phyloP scores from a whole-genome alignment of 306 rosid species.

The Fragaria ananassa region DNA sequence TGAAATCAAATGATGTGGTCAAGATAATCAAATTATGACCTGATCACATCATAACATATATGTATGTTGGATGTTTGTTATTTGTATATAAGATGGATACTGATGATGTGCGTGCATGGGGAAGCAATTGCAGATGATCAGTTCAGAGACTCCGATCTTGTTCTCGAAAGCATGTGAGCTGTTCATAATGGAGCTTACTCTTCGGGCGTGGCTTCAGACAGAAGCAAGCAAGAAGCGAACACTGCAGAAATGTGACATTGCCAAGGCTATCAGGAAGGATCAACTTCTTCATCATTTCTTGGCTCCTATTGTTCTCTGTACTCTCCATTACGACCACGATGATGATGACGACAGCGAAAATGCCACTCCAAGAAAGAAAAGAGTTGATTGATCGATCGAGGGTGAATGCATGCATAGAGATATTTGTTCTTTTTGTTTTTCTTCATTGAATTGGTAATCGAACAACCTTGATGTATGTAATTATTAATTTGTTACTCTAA shows the following conservation, averaged over 20 bases:
- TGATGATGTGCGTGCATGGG: background rate
- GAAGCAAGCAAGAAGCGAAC: slow-evolving; percentile 21
- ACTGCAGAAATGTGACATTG: slow-evolving; percentile 26
- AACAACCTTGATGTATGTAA: too few relatives aligned
- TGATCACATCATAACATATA: background rate
- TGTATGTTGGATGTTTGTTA: background rate
- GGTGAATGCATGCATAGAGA: too few relatives aligned
- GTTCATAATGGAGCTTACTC: slow-evolving; percentile 44
- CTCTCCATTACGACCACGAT: background rate
- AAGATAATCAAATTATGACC: slow-evolving; percentile 11
- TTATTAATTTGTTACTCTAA: too few relatives aligned
- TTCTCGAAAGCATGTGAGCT: slow-evolving; percentile 45
- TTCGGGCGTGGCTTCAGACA: slow-evolving; percentile 33
- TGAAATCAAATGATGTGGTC: slow-evolving; percentile 26
- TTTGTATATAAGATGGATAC: background rate
- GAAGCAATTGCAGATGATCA: slow-evolving; percentile 26
- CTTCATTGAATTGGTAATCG: too few relatives aligned
- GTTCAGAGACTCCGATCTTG: slow-evolving; percentile 33
- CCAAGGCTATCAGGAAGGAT: slow-evolving; percentile 19
- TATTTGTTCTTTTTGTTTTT: too few relatives aligned
- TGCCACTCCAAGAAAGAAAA: too few relatives aligned
- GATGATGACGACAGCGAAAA: background rate
- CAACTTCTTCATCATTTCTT: slow-evolving; percentile 27
- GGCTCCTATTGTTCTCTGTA: background rate
- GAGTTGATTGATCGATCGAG: too few relatives aligned